phyloP scores from a whole-genome alignment of 176 grass and related monocot genomes.

The bread wheat (Triticum aestivum) region DNA sequence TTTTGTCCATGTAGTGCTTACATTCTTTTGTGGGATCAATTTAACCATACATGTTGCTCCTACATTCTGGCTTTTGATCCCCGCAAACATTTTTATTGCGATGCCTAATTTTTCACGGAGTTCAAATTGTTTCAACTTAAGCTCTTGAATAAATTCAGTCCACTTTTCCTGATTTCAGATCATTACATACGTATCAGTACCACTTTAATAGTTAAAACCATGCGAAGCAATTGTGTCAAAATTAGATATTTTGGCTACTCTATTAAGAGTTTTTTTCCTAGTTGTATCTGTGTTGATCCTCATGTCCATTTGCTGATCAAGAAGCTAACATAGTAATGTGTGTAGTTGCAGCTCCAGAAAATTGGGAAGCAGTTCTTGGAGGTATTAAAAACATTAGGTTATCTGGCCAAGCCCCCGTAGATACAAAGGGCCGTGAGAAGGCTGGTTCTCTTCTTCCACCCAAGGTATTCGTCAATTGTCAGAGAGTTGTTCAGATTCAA shows the following conservation, averaged over 20 bases:
- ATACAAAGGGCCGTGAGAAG: slow-evolving; percentile 91
- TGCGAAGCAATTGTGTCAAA: neutral
- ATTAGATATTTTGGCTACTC: neutral
- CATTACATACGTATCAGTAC: neutral
- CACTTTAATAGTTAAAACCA: neutral
- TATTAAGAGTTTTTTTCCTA: slow-evolving; percentile 1
- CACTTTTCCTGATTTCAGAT: neutral
- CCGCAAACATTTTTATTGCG: neutral
- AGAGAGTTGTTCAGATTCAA: neutral
- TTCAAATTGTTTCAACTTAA: neutral
- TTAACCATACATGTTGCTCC: neutral
- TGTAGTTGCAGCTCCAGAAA: slow-evolving; percentile 59
- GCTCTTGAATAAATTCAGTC: neutral
- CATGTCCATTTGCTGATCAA: neutral
- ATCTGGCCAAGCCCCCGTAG: slow-evolving; percentile 78
- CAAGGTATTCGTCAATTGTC: slow-evolving; percentile 44
- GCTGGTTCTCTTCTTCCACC: slow-evolving; percentile 81
- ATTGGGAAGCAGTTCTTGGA: slow-evolving; percentile 73
- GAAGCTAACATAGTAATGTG: slow-evolving; percentile 21
- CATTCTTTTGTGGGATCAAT: neutral
- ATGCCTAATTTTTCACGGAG: neutral
- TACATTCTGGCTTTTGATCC: neutral
- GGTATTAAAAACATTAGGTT: slow-evolving; percentile 90
- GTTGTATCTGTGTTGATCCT: slow-evolving; percentile 1
- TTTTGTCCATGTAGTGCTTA: neutral